Conservation (phyloP, 2,329 filamentous ascomycete genomes). For the Fusarium sacchari region DNA sequence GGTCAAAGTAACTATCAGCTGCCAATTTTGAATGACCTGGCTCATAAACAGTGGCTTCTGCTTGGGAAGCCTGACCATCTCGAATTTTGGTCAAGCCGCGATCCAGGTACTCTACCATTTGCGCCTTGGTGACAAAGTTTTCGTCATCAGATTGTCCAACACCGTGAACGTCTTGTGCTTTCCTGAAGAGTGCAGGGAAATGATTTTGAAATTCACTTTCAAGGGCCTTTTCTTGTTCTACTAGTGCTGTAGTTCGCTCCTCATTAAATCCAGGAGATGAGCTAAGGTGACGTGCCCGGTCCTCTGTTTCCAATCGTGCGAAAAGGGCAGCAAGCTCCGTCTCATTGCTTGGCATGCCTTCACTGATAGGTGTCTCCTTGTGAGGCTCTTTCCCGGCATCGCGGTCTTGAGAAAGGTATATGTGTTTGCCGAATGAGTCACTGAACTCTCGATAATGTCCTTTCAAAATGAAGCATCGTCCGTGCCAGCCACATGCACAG, state of each 20-base stretch:
- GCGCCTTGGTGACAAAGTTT: constrained; percentile 57
- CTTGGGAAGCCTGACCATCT: constrained; percentile 31
- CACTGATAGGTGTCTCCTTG: constrained; percentile 16
- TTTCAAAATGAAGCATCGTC: constrained; percentile 64
- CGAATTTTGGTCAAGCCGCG: constrained; percentile 58
- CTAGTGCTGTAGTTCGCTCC: constrained; percentile 54
- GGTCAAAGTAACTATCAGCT: constrained; percentile 45
- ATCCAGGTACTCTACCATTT: constrained; percentile 61
- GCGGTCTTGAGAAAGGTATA: constrained; percentile 55
- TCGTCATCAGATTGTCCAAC: constrained; percentile 45
- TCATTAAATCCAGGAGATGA: constrained; percentile 51
- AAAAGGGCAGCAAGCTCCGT: constrained; percentile 59
- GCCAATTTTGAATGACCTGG: constrained; percentile 47
- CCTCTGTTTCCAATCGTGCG: constrained; percentile 55
- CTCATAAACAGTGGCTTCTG: constrained; percentile 36
- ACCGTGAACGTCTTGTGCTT: constrained; percentile 52
- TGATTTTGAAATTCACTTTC: constrained; percentile 60
- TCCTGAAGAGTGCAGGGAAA: constrained; percentile 58
- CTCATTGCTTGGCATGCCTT: constrained; percentile 45
- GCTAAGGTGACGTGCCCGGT: constrained; percentile 51
- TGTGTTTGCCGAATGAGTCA: constrained; percentile 61
- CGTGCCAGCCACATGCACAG: constrained; percentile 58
- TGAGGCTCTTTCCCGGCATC: constrained; percentile 50
- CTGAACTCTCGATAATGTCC: constrained; percentile 67
- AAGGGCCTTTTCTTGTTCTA: constrained; percentile 58